Evolutionary conservation across 2,329 filamentous ascomycete species (phyloP), one percentile per base, ranked within the genome.

Genomic region (Dactylonectria estremocensis): DNA sequence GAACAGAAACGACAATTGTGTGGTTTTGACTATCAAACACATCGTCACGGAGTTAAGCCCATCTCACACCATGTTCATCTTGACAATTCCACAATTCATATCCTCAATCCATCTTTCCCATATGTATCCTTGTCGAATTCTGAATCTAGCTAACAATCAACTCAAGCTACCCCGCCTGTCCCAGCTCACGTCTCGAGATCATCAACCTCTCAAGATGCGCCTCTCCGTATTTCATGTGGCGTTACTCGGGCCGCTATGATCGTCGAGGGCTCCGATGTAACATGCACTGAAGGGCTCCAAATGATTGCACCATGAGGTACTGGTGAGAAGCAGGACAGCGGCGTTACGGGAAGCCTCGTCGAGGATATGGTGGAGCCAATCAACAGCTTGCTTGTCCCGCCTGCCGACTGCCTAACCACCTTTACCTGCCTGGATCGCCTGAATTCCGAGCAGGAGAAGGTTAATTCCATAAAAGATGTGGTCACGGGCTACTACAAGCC

Each of bases 271-370:
- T 70, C 40, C 14, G 49, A 64, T 11, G 20, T 69, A 28, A 49
- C 63, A 59, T 83, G 81, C 75, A 74, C 76, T 35, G 69, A 76
- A 48, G 80, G 81, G 46, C 72, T 83, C 24, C 79, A 83, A 75
- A 74, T 84, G 65, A 72, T 84, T 64, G 79, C 80, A 53, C 78
- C 81, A 11, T 78, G 82, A 49, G 82, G 81, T 37, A 82, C 79
- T 18, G 62, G 33, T 22, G 82, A 83, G 71, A 54, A 72, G 9
- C 53, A 71, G 10, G 82, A 82, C 35, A 24, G 75, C 2, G 82
- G 82, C 45, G 5, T 43, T n/a, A n/a, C 40, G 16, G 40, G 40
- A 3, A n/a, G 40, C 40, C 14, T 43, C 14, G 40, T 14, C 14
- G 40, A 43, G 40, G 14, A 43, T 3, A 43, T 43, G 7, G 40